A percentile compares a stretch with the other conserved stretches of the same genome.
Conservation (phyloP, 495 filamentous ascomycete genomes). For the Tuber indicum region DNA sequence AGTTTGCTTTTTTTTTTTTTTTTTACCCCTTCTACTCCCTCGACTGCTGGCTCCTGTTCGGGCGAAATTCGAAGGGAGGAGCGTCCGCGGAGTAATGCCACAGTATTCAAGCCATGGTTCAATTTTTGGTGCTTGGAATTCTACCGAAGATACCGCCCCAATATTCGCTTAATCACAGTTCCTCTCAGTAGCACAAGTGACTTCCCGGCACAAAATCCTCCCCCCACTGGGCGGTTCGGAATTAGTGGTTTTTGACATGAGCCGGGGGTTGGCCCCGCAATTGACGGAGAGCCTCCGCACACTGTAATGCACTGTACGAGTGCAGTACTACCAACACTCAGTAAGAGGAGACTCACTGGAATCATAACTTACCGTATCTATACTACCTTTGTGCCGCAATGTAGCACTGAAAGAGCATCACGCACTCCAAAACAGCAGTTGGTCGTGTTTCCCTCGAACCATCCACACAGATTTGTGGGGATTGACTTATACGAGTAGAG, state of each 20-base stretch:
- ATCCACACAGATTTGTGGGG: background rate
- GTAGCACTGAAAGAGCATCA: background rate
- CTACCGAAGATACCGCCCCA: conserved; percentile 1
- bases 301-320: background rate
- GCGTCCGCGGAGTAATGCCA: background rate
- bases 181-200: background rate
- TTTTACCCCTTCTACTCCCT: background rate
- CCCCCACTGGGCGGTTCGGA: background rate
- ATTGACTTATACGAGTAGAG: background rate
- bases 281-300: background rate
- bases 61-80: background rate
- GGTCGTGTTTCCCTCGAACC: background rate
- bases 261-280: background rate
- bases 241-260: background rate
- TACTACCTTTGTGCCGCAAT: background rate
- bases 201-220: background rate
- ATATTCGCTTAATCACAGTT: background rate
- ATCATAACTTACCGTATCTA: background rate
- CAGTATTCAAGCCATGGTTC: background rate
- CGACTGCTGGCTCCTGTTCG: background rate
- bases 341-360: background rate
- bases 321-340: background rate
- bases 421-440: background rate
- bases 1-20: background rate
- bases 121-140: background rate